These are phyloP conservation scores for Phytopythium kandeliae DNA, from an alignment of 352 stramenopile genomes.

Conservation along the genomic window DNA sequence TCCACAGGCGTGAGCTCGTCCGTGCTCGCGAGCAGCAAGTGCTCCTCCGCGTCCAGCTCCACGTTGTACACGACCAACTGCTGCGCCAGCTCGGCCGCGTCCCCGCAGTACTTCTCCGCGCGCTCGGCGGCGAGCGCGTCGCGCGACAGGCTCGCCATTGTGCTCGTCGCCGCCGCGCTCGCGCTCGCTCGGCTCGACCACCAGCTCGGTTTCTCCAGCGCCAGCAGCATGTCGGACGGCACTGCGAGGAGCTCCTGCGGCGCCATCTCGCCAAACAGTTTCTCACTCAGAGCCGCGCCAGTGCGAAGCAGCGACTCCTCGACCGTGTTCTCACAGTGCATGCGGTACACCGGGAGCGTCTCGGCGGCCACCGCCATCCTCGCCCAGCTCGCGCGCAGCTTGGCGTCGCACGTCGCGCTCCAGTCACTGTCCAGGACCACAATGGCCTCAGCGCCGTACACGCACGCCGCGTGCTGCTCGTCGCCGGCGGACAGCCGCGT, in stretches of 20 bases:
- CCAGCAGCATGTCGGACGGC: slow-evolving; percentile 27
- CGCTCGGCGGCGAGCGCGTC: slow-evolving; percentile 34
- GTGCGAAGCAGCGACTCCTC: slow-evolving; percentile 70
- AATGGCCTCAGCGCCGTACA: slow-evolving; percentile 74
- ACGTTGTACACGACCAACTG: slow-evolving; percentile 52
- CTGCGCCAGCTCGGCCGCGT: slow-evolving; percentile 29
- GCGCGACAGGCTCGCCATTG: slow-evolving; percentile 21
- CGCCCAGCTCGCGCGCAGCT: slow-evolving; percentile 74
- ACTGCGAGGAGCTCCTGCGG: slow-evolving; percentile 63
- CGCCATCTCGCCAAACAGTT: slow-evolving; percentile 73
- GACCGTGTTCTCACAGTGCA: slow-evolving; percentile 79
- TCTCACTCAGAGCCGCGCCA: slow-evolving; percentile 68
- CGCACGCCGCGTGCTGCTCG: slow-evolving; percentile 39
- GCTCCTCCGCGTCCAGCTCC: slow-evolving; percentile 75
- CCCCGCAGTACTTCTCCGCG: slow-evolving; percentile 40
- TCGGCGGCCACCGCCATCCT: slow-evolving; percentile 46
- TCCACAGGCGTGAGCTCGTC: slow-evolving; percentile 81
- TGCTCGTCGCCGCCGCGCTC: slow-evolving; percentile 17
- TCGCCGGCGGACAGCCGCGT: slow-evolving; percentile 41
- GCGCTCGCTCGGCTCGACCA: slow-evolving; percentile 41
- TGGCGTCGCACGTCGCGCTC: slow-evolving; percentile 74
- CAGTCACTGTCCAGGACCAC: slow-evolving; percentile 81
- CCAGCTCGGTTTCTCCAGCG: slow-evolving; percentile 62
- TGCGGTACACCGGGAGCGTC: slow-evolving; percentile 57
- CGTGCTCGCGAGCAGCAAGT: slow-evolving; percentile 75